These are phyloP conservation scores for Scedosporium boydii DNA, from an alignment of 2,329 filamentous ascomycete species.

Conservation along the genomic window DNA sequence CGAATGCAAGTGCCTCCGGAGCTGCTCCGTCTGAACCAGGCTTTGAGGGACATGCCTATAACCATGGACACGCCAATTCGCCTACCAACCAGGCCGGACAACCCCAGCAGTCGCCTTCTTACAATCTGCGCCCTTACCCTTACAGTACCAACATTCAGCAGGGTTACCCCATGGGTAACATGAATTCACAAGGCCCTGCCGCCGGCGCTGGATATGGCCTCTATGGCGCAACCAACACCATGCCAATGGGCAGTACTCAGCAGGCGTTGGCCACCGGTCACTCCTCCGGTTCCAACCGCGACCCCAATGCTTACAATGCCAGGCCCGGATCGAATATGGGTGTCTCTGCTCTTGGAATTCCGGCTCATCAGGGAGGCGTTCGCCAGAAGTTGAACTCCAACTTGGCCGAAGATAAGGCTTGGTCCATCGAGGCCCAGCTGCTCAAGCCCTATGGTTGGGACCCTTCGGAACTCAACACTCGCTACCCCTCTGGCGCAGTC, in stretches of 20 bases:
- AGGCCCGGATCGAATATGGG: too few relatives aligned
- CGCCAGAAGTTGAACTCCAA: neutral
- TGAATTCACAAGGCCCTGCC: neutral
- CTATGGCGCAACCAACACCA: too few relatives aligned
- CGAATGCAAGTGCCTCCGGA: too few relatives aligned
- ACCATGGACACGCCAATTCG: neutral
- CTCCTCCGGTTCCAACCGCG: too few relatives aligned
- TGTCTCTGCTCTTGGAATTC: neutral
- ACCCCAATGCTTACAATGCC: too few relatives aligned
- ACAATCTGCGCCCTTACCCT: neutral
- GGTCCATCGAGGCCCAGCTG: neutral
- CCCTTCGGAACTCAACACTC: neutral
- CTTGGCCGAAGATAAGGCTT: neutral
- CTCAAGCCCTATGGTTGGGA: constrained; percentile 1
- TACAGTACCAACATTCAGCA: neutral
- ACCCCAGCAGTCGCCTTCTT: neutral
- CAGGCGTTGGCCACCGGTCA: too few relatives aligned
- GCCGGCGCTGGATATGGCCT: too few relatives aligned
- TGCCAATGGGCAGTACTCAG: too few relatives aligned
- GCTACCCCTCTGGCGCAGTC: neutral
- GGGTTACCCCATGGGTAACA: neutral
- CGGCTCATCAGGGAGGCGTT: neutral
- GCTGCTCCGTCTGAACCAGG: neutral
- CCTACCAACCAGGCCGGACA: too few relatives aligned
- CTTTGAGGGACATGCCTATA: neutral